These are phyloP conservation scores for Lagenaria siceraria DNA, from an alignment of 306 rosid genomes.

Conservation along the genomic window DNA sequence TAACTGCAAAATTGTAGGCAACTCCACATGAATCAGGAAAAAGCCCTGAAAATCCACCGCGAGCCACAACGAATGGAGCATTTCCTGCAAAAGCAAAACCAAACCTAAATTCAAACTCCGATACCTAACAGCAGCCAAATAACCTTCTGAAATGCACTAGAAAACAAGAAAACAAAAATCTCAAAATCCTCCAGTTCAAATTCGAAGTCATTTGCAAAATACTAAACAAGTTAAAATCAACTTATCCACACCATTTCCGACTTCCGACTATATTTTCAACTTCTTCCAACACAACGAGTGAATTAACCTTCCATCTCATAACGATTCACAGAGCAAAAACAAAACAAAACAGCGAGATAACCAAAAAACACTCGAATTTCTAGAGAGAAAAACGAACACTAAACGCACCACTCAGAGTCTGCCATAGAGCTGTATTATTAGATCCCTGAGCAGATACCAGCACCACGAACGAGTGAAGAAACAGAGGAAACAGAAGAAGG, in stretches of 20 bases:
- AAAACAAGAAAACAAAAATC: neutral
- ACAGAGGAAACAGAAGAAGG: constrained; percentile 16
- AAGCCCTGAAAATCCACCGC: constrained; percentile 83
- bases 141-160: neutral
- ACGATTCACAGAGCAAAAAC: neutral
- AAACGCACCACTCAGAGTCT: constrained; percentile 47
- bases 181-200: neutral
- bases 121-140: neutral
- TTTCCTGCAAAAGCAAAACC: constrained; percentile 37
- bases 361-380: neutral
- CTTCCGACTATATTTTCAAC: neutral
- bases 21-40: constrained; percentile 49
- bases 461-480: constrained; percentile 26
- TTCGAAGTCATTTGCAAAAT: neutral
- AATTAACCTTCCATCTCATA: neutral
- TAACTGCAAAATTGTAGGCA: constrained; percentile 28
- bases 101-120: neutral
- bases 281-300: neutral
- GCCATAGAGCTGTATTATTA: constrained; percentile 26
- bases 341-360: neutral
- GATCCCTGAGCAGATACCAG: constrained; percentile 76
- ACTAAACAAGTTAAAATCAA: neutral
- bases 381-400: neutral
- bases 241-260: neutral
- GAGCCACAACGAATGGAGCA: constrained; percentile 57